Base-by-base conservation (phyloP, 495 filamentous ascomycete genomes). In the Hypomontagnella submonticulosa region DNA sequence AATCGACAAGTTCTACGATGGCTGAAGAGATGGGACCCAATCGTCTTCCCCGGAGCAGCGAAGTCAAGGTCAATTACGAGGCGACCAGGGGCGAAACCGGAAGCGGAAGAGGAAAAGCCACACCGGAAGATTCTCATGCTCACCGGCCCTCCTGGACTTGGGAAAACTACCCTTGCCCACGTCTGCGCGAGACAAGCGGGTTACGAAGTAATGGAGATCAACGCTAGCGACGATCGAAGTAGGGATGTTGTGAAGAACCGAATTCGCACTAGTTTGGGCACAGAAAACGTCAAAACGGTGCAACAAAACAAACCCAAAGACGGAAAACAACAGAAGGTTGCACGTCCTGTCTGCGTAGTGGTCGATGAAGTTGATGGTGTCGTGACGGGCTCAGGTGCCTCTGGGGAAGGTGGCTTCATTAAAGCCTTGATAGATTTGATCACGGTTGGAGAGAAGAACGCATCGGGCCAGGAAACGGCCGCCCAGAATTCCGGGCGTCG, bases 301-400 rank as follows among this genome's bases (percentile, higher is more conserved):
- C 87, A 88, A 51, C 83, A 89, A 37, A 88, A 83, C 62, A 86
- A 86, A 34, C 80, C 80, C 7, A 69, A 77, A 46, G 54, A 72
- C 8, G 83, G 80, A 2, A 89, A 90, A 62, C 81, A 88, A 4
- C 84, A 87, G 47, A 91, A 90, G 67, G 83, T 88, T n/a, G 92
- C 89, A 10, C 90, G 87, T 56, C 95, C 95, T 9, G 88, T 97
- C 1, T 98, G 95, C 69, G 88, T 99, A 4, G 86, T 99, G 8
- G 90, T 99, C 0, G 95, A 99, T 71, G 95, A 99, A 76, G 94
- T 97, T 4, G 95, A 99, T 71, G 95, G 95, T 42, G 94, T 95
- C 4, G 91, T 93, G 37, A 82, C 86, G 34, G 92, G 95, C 13
- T 87, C 87, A 57, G 89, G 90, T 12, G 87, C 78, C 16, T 79